Conservation (phyloP, 805 yeast species). For the Millerago galiae region DNA sequence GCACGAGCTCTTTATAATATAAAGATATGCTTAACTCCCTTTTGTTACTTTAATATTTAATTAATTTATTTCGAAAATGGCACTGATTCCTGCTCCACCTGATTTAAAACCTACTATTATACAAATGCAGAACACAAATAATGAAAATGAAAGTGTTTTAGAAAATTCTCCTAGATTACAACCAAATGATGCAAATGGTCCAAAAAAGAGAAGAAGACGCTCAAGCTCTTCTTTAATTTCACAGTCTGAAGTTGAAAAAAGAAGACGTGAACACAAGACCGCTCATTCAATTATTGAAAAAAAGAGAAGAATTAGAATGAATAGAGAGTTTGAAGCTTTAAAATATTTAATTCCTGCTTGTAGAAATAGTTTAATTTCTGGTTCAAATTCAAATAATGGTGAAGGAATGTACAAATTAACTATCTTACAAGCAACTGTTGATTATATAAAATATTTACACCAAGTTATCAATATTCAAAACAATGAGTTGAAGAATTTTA, state of each 20-base stretch:
- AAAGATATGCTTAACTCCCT: background rate
- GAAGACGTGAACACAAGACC: constrained; percentile 42
- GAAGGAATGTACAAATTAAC: constrained; percentile 78
- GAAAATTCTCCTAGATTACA: constrained; percentile 4
- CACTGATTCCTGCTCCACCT: constrained; percentile 39
- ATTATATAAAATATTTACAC: constrained; percentile 68
- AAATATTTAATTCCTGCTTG: constrained; percentile 78
- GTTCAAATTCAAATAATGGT: constrained; percentile 14
- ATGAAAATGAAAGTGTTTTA: background rate
- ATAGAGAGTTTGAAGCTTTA: constrained; percentile 76
- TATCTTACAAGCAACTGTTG: constrained; percentile 76
- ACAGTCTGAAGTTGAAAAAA: constrained; percentile 30
- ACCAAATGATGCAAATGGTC: constrained; percentile 4
- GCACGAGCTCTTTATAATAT: background rate
- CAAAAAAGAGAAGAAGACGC: constrained; percentile 22
- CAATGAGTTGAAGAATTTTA: constrained; percentile 30
- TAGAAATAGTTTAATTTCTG: constrained; percentile 30
- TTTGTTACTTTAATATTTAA: background rate
- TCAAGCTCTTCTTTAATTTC: constrained; percentile 21
- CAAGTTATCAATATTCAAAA: constrained; percentile 47
- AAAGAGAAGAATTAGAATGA: constrained; percentile 70
- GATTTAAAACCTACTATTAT: constrained; percentile 40
- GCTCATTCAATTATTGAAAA: constrained; percentile 79
- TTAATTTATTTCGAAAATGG: background rate
- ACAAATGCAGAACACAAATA: constrained; percentile 28